A percentile compares a stretch with the other conserved stretches of the same genome.
Evolutionary conservation across 805 yeast species (phyloP).

Genomic region (Candida maltosa): DNA sequence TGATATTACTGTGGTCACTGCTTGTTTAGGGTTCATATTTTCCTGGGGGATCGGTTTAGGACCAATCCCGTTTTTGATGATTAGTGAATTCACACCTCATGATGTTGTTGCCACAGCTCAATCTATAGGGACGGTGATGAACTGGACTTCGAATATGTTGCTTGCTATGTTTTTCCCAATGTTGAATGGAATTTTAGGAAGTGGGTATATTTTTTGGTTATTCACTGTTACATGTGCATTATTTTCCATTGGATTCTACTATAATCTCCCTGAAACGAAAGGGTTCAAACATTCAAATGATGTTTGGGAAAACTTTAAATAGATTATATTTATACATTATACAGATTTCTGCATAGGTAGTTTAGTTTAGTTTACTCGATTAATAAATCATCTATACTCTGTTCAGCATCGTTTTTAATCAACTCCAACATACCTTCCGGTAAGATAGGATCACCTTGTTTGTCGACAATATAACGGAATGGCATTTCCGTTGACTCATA

Average conservation of each 20-base stretch:
- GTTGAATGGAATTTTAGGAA: slow-evolving; percentile 21
- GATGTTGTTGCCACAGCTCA: slow-evolving; percentile 33
- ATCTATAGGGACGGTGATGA: slow-evolving; percentile 30
- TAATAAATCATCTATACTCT: slow-evolving; percentile 70
- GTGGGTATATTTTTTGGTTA: slow-evolving; percentile 26
- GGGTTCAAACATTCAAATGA: slow-evolving; percentile 20
- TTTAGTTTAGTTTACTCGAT: slow-evolving; percentile 28
- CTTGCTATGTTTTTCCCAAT: slow-evolving; percentile 32
- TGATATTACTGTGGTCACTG: slow-evolving; percentile 16
- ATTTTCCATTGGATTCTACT: slow-evolving; percentile 17
- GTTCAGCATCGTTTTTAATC: slow-evolving; percentile 82
- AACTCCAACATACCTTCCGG: slow-evolving; percentile 90
- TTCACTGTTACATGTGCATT: slow-evolving; percentile 19
- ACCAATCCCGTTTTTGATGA: slow-evolving; percentile 36
- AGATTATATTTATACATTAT: too few species aligned
- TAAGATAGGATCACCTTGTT: slow-evolving; percentile 67
- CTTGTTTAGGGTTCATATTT: slow-evolving; percentile 30
- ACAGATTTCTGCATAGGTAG: too few species aligned
- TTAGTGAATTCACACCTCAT: slow-evolving; percentile 30
- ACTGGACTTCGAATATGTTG: slow-evolving; percentile 32
- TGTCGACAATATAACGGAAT: slow-evolving; percentile 78
- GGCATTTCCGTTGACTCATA: slow-evolving; percentile 98
- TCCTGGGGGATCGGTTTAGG: slow-evolving; percentile 35
- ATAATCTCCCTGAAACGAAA: slow-evolving; percentile 32
- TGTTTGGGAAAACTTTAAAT: slow-evolving; percentile 23